Percentiles rank a stretch among this genome's conserved stretches.
Conservation (phyloP, 805 yeast genomes). For the Cyberlindnera mississippiensis region DNA sequence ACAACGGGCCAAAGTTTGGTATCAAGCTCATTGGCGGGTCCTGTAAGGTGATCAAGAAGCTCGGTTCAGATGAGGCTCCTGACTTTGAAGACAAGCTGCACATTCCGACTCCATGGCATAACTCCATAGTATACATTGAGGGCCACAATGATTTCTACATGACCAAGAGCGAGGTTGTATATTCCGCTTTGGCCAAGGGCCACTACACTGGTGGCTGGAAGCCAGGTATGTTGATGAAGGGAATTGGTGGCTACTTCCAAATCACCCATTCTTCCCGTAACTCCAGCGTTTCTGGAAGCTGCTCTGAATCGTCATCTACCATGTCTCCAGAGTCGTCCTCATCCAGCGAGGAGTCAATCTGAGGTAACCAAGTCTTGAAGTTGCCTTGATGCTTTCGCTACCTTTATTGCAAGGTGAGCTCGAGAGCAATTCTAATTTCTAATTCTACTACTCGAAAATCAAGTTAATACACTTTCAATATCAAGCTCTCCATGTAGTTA, state of each 20-base stretch:
- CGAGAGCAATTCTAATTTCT: background rate
- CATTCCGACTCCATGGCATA: constrained; percentile 68
- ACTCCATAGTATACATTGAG: constrained; percentile 43
- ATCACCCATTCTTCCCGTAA: constrained; percentile 2
- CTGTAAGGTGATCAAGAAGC: constrained; percentile 44
- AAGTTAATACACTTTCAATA: too few relatives aligned
- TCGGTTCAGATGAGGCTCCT: constrained; percentile 39
- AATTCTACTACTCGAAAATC: too few relatives aligned
- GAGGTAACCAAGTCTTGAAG: too few relatives aligned
- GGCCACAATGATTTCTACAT: constrained; percentile 32
- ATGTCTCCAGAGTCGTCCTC: background rate
- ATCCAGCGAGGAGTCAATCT: background rate
- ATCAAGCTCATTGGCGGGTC: constrained; percentile 43
- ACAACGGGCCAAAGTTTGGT: constrained; percentile 58
- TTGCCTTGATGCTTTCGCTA: background rate
- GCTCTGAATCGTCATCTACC: background rate
- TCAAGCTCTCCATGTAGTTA: too few relatives aligned
- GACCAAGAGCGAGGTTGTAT: constrained; percentile 35
- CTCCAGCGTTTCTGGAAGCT: background rate
- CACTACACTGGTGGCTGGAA: constrained; percentile 34
- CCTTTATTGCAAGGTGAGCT: background rate
- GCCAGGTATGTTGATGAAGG: constrained; percentile 29
- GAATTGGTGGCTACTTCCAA: constrained; percentile 32
- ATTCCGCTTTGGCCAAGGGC: constrained; percentile 34
- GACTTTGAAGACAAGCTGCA: constrained; percentile 49